A percentile compares a stretch with the other conserved stretches of the same genome.
These are phyloP conservation scores for Globisporangium rhizosaccharum DNA, from an alignment of 352 stramenopile genomes.

Conservation along the genomic window DNA sequence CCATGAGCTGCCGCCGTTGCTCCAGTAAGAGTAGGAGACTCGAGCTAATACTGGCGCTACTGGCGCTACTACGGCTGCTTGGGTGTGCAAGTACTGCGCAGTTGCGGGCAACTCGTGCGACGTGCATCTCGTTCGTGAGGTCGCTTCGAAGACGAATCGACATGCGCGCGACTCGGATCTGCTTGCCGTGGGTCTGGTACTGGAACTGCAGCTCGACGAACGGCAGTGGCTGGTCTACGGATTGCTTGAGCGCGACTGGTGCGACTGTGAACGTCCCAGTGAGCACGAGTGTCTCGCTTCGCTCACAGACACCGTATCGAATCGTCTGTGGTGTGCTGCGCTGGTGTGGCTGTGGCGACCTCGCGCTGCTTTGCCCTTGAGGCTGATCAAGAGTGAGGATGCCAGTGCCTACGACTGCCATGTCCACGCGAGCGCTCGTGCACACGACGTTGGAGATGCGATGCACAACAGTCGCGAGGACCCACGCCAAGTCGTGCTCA, in stretches of 20 bases:
- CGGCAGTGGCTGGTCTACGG: neutral
- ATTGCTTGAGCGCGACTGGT: neutral
- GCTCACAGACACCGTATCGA: constrained; percentile 11
- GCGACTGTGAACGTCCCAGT: constrained; percentile 8
- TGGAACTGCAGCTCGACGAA: constrained; percentile 17
- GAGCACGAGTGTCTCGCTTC: constrained; percentile 8
- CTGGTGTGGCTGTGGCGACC: neutral
- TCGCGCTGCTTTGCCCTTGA: neutral
- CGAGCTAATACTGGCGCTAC: neutral
- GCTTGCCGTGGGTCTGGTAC: constrained; percentile 3
- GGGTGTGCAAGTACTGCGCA: constrained; percentile 8
- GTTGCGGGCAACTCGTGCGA: constrained; percentile 21
- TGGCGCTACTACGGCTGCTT: constrained; percentile 8
- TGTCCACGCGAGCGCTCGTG: constrained; percentile 3
- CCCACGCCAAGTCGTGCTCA: constrained; percentile 15
- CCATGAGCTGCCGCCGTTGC: constrained; percentile 27
- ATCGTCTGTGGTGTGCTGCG: neutral
- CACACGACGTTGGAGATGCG: constrained; percentile 8
- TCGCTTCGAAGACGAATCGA: constrained; percentile 17
- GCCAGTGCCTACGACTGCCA: constrained; percentile 2
- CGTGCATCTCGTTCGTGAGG: constrained; percentile 23
- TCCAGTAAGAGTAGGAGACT: constrained; percentile 16
- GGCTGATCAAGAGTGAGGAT: constrained; percentile 2
- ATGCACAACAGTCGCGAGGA: constrained; percentile 11
- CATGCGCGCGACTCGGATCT: constrained; percentile 7